These are phyloP conservation scores for Cryptococcus sp. DNA, from an alignment of 1,284 basidiomycete species.

Conservation along the genomic window DNA sequence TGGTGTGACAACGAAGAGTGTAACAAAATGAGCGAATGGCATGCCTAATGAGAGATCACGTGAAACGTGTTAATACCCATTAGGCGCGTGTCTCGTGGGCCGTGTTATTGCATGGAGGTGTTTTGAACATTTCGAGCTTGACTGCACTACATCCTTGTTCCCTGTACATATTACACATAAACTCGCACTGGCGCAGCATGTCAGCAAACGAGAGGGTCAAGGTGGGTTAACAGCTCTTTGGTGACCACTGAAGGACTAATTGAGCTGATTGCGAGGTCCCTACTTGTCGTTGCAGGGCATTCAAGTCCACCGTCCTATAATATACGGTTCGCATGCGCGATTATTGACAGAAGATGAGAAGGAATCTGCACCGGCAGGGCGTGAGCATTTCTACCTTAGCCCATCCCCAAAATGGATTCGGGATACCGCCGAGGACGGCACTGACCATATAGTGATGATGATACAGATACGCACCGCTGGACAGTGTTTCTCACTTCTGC, in stretches of 20 bases:
- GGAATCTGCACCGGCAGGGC: slow-evolving; percentile 38
- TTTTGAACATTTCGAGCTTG: not conserved
- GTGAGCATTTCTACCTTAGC: slow-evolving; percentile 33
- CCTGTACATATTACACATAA: not conserved
- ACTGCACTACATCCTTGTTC: not conserved
- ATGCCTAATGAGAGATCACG: too few species aligned
- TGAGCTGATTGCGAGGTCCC: not conserved
- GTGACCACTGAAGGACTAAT: not conserved
- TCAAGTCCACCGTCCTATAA: slow-evolving; percentile 84
- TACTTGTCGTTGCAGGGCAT: slow-evolving; percentile 64
- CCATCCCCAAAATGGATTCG: not conserved
- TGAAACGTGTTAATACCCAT: too few species aligned
- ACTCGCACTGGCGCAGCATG: slow-evolving; percentile 12
- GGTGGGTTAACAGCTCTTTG: slow-evolving; percentile 15
- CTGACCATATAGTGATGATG: slow-evolving; percentile 53
- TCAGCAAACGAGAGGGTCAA: slow-evolving; percentile 35
- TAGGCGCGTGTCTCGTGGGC: too few species aligned
- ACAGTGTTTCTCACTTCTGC: slow-evolving; percentile 84
- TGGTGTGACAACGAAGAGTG: not conserved
- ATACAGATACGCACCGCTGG: slow-evolving; percentile 93
- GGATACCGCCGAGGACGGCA: not conserved
- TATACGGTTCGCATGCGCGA: slow-evolving; percentile 93
- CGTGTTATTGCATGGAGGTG: not conserved
- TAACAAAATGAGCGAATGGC: too few species aligned
- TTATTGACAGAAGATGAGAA: slow-evolving; percentile 74